These are phyloP conservation scores for Aspergillus nomiae DNA, from an alignment of 2,329 filamentous ascomycete species.

Conservation along the genomic window DNA sequence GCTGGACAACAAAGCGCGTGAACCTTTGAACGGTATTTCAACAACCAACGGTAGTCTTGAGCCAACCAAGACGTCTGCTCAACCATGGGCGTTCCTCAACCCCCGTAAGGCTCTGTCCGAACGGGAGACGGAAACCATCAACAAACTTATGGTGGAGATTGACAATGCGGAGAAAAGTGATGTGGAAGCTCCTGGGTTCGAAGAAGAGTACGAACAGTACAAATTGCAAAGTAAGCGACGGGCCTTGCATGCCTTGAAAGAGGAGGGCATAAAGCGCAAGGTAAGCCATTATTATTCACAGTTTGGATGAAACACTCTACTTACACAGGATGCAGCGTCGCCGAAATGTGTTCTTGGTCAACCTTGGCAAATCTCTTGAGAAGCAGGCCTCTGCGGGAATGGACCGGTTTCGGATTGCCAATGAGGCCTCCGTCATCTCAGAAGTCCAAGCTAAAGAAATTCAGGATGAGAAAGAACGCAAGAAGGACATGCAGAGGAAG, in stretches of 20 bases:
- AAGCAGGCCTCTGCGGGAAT: slow-evolving; percentile 71
- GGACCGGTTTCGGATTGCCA: slow-evolving; percentile 72
- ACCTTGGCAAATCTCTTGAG: slow-evolving; percentile 61
- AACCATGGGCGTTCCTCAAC: slow-evolving; percentile 47
- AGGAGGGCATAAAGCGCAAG: slow-evolving; percentile 67
- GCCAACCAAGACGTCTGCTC: slow-evolving; percentile 17
- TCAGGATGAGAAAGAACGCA: slow-evolving; percentile 94
- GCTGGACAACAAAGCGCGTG: slow-evolving; percentile 22
- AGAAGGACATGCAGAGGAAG: slow-evolving; percentile 99
- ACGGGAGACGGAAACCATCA: slow-evolving; percentile 69
- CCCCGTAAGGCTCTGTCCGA: slow-evolving; percentile 56
- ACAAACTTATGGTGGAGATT: slow-evolving; percentile 63
- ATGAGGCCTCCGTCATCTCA: slow-evolving; percentile 78
- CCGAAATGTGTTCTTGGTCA: slow-evolving; percentile 57
- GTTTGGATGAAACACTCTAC: background rate
- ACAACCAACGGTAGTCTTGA: slow-evolving; percentile 29
- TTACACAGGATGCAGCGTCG: slow-evolving; percentile 55
- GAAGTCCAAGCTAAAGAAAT: slow-evolving; percentile 90
- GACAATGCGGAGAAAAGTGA: slow-evolving; percentile 61
- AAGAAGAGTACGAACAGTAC: slow-evolving; percentile 56
- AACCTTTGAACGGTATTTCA: slow-evolving; percentile 18
- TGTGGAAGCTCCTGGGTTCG: slow-evolving; percentile 55
- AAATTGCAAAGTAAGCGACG: slow-evolving; percentile 64
- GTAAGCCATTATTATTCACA: slow-evolving; percentile 44
- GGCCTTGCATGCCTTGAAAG: slow-evolving; percentile 63